A percentile compares a stretch with the other conserved stretches of the same genome.
Conservation (phyloP, 2,329 filamentous ascomycete species). For the Paecilomyces dactylethromorphus region DNA sequence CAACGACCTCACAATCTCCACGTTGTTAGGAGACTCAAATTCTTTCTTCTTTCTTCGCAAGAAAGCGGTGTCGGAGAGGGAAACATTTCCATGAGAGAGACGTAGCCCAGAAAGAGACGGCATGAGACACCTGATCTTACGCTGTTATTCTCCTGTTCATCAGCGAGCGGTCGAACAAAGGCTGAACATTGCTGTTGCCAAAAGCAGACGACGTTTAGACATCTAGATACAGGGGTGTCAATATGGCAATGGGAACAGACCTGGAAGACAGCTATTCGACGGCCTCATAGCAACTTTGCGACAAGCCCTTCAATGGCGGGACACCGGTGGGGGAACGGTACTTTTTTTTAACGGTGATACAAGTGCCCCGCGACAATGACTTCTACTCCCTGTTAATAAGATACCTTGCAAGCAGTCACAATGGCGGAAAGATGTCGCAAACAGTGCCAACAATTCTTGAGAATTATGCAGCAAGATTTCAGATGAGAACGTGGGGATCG, state of each 20-base stretch:
- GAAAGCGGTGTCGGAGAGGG: not conserved
- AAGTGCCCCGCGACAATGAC: not conserved
- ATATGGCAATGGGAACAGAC: not conserved
- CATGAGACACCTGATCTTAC: not conserved
- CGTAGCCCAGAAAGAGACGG: not conserved
- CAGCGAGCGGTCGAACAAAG: not conserved
- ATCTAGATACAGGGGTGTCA: not conserved
- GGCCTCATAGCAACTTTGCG: not conserved
- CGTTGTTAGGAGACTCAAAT: not conserved
- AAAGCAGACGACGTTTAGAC: not conserved
- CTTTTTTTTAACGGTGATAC: not conserved
- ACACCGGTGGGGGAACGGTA: not conserved
- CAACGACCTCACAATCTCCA: not conserved
- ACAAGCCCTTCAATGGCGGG: not conserved
- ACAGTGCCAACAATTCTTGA: not conserved
- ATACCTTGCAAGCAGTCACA: not conserved
- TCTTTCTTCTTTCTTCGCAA: not conserved
- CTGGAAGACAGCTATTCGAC: not conserved
- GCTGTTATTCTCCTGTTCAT: not conserved
- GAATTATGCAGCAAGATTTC: not conserved
- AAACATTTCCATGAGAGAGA: conserved; percentile 1
- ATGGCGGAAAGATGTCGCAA: not conserved
- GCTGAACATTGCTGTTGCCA: not conserved
- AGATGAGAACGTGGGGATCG: not conserved
- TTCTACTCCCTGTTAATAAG: not conserved